A percentile compares a stretch with the other conserved stretches of the same genome.
Evolutionary conservation across 1,284 basidiomycete species (phyloP).

Genomic region (Schizophyllum commune): DNA sequence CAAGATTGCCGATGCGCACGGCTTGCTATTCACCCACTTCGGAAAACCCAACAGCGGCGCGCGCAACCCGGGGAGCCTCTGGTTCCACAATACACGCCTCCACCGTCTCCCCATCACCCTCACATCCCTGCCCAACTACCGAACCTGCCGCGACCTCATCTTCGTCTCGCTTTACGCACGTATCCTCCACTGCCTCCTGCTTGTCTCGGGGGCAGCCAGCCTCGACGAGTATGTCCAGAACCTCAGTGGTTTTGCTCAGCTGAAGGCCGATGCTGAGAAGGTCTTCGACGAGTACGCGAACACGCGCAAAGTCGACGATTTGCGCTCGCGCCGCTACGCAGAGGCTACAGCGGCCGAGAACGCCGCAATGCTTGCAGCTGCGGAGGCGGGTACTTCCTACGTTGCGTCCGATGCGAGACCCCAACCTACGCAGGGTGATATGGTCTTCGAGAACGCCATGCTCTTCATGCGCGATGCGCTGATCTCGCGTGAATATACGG

Average conservation of each 20-base stretch:
- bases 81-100: constrained; percentile 17
- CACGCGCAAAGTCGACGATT: constrained; percentile 7
- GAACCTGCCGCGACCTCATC: constrained; percentile 19
- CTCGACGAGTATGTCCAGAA: constrained; percentile 12
- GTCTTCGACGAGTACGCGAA: constrained; percentile 7
- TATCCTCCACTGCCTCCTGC: constrained; percentile 18
- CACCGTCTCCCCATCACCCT: constrained; percentile 20
- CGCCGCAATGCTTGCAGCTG: neutral
- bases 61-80: constrained; percentile 16
- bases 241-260: constrained; percentile 4
- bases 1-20: constrained; percentile 17
- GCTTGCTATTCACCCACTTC: constrained; percentile 17
- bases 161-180: constrained; percentile 18
- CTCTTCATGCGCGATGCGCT: constrained; percentile 29
- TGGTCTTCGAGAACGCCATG: constrained; percentile 28
- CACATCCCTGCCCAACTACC: constrained; percentile 20
- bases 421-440: constrained; percentile 16
- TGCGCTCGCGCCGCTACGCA: constrained; percentile 7
- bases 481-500: constrained; percentile 24
- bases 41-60: constrained; percentile 11
- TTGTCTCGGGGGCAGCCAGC: constrained; percentile 11
- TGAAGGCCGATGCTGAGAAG: constrained; percentile 4
- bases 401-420: neutral
- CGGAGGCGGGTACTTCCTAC: neutral
- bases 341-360: neutral